Percentiles rank a stretch among this genome's conserved stretches.
phyloP scores from a whole-genome alignment of 2,329 filamentous ascomycete genomes.

The Trichothecium roseum region DNA sequence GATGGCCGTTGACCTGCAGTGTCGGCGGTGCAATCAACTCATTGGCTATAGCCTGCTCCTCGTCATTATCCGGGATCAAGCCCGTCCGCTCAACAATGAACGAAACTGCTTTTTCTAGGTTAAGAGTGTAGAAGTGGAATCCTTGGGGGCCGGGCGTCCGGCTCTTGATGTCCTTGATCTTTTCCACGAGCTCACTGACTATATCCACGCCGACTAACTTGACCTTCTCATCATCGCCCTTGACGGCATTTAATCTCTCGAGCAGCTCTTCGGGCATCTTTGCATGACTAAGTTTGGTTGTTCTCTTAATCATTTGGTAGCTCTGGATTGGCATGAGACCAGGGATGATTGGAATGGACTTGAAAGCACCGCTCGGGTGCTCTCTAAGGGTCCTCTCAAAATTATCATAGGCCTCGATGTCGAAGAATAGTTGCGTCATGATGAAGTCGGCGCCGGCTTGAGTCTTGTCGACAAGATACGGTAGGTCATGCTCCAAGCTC shows the following conservation, averaged over 20 bases:
- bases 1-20: constrained; percentile 38
- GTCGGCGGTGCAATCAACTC: constrained; percentile 18
- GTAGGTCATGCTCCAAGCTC: constrained; percentile 68
- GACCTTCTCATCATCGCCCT: constrained; percentile 70
- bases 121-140: constrained; percentile 96
- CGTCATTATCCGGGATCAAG: constrained; percentile 60
- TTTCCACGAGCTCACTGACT: constrained; percentile 71
- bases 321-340: constrained; percentile 97
- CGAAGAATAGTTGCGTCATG: constrained; percentile 97
- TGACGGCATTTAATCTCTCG: constrained; percentile 59
- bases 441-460: constrained; percentile 91
- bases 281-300: constrained; percentile 89
- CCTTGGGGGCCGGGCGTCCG: constrained; percentile 54
- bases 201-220: constrained; percentile 76
- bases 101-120: constrained; percentile 89
- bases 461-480: constrained; percentile 83
- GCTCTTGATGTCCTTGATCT: constrained; percentile 56
- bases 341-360: constrained; percentile 79
- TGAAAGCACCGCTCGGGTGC: constrained; percentile 78
- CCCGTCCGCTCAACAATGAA: constrained; percentile 80
- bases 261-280: constrained; percentile 64
- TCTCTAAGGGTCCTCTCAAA: constrained; percentile 71
- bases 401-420: constrained; percentile 67
- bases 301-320: constrained; percentile 89
- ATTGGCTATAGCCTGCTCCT: constrained; percentile 41